Conservation (phyloP, 176 grass and related monocot genomes). For the Triticum dicoccoides region DNA sequence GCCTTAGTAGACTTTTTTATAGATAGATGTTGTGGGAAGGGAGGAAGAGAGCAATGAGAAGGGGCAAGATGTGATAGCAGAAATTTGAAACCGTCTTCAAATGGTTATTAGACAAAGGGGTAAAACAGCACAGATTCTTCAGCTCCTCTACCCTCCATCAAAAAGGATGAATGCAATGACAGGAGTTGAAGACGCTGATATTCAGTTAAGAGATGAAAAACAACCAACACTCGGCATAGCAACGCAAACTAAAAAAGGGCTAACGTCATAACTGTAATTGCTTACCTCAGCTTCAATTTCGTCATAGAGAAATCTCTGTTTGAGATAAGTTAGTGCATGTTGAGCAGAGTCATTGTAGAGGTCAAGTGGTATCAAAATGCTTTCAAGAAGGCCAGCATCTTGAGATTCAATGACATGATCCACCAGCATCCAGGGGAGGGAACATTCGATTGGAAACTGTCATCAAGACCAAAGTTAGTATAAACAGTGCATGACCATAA, state of each 20-base stretch:
- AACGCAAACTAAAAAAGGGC: not conserved
- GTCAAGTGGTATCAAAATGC: slow-evolving; percentile 97
- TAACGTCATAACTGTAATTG: not conserved
- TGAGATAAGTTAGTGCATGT: slow-evolving; percentile 85
- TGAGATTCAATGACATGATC: slow-evolving; percentile 80
- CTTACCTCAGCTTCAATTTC: slow-evolving; percentile 99
- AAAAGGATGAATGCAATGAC: not conserved
- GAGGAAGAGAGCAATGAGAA: not conserved
- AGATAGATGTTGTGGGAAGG: not conserved
- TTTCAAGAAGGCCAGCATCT: slow-evolving; percentile 97
- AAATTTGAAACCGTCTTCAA: not conserved
- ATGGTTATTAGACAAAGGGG: not conserved
- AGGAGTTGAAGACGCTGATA: not conserved
- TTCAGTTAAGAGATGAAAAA: slow-evolving; percentile 1
- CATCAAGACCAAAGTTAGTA: slow-evolving; percentile 23
- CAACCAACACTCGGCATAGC: not conserved
- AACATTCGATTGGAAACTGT: slow-evolving; percentile 98
- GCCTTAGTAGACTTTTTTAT: not conserved
- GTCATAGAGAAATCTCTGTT: slow-evolving; percentile 98
- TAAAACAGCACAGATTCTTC: not conserved
- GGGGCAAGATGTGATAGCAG: not conserved
- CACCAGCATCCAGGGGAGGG: slow-evolving; percentile 96
- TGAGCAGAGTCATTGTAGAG: slow-evolving; percentile 99
- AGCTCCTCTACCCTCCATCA: not conserved
- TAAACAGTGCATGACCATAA: slow-evolving; percentile 18